Conservation (phyloP, 805 yeast species). For the Starmerella davenportii region DNA sequence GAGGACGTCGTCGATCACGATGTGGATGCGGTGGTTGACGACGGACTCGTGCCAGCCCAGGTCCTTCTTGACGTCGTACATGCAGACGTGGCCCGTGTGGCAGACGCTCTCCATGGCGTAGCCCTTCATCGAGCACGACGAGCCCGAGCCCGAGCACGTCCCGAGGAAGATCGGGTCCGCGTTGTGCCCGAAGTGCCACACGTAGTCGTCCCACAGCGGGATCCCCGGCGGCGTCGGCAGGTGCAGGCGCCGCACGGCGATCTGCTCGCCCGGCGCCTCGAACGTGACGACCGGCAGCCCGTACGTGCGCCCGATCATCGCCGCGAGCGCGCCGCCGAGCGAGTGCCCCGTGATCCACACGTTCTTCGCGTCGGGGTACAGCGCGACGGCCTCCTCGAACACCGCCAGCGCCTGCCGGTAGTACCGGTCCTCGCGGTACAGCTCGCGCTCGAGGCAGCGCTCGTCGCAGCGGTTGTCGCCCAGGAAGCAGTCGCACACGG, state of each 20-base stretch:
- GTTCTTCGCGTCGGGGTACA: constrained; percentile 45
- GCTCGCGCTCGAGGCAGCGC: constrained; percentile 61
- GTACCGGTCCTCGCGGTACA: constrained; percentile 59
- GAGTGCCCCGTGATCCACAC: constrained; percentile 95
- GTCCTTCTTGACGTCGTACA: constrained; percentile 78
- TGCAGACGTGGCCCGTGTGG: constrained; percentile 75
- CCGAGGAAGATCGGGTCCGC: constrained; percentile 97
- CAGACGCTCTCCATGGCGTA: constrained; percentile 95
- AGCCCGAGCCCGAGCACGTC: constrained; percentile 83
- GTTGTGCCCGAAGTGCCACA: constrained; percentile 92
- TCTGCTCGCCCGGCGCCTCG: constrained; percentile 82
- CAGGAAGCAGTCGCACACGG: constrained; percentile 86
- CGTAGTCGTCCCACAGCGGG: constrained; percentile 55
- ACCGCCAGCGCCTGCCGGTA: constrained; percentile 64
- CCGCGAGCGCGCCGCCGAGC: constrained; percentile 72
- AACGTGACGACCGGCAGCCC: constrained; percentile 81
- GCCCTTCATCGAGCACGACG: constrained; percentile 78
- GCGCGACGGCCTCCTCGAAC: constrained; percentile 45
- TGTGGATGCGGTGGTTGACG: constrained; percentile 75
- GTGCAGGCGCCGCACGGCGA: constrained; percentile 71
- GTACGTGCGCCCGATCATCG: constrained; percentile 69
- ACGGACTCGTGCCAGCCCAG: constrained; percentile 81
- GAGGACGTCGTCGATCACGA: constrained; percentile 70
- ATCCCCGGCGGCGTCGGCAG: constrained; percentile 86
- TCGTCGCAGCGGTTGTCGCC: constrained; percentile 63